A percentile compares a stretch with the other conserved stretches of the same genome.
These are phyloP conservation scores for Arabidopsis hybrid DNA, from an alignment of 441 rosid genomes.

Conservation along the genomic window DNA sequence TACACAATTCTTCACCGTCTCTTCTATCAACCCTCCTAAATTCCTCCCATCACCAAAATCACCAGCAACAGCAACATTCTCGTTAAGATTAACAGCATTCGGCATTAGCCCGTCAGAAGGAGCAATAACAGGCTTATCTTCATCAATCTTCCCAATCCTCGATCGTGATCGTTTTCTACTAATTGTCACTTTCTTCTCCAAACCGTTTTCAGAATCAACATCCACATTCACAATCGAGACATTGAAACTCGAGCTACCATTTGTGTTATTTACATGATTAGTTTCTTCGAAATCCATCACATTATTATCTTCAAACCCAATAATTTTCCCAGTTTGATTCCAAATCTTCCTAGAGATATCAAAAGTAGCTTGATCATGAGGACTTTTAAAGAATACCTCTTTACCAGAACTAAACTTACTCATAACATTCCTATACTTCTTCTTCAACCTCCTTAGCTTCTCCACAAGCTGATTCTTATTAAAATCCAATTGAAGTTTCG, in stretches of 20 bases:
- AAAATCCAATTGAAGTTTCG: constrained; percentile 91
- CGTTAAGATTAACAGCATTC: constrained; percentile 32
- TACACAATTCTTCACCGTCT: constrained; percentile 74
- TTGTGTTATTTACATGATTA: constrained; percentile 28
- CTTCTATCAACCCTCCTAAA: constrained; percentile 64
- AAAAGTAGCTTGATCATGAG: constrained; percentile 93
- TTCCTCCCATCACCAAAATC: constrained; percentile 35
- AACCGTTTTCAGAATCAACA: constrained; percentile 52
- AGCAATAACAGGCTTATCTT: constrained; percentile 28
- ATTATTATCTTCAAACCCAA: constrained; percentile 55
- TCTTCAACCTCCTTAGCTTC: constrained; percentile 89
- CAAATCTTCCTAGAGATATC: constrained; percentile 97
- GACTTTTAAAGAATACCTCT: constrained; percentile 79
- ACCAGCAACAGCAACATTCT: constrained; percentile 33
- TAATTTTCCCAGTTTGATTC: constrained; percentile 55
- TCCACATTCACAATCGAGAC: constrained; percentile 24
- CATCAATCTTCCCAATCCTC: constrained; percentile 55
- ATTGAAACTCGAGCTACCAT: constrained; percentile 19
- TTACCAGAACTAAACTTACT: constrained; percentile 79
- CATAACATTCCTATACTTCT: constrained; percentile 85
- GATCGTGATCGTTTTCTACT: constrained; percentile 63
- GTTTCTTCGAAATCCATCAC: constrained; percentile 72
- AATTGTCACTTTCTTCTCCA: constrained; percentile 50
- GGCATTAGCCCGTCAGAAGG: background rate
- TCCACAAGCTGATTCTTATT: constrained; percentile 97